Evolutionary conservation across 164 flowering plant species (phyloP), one percentile per base, ranked within the genome.

Genomic region (Stephania japonica): DNA sequence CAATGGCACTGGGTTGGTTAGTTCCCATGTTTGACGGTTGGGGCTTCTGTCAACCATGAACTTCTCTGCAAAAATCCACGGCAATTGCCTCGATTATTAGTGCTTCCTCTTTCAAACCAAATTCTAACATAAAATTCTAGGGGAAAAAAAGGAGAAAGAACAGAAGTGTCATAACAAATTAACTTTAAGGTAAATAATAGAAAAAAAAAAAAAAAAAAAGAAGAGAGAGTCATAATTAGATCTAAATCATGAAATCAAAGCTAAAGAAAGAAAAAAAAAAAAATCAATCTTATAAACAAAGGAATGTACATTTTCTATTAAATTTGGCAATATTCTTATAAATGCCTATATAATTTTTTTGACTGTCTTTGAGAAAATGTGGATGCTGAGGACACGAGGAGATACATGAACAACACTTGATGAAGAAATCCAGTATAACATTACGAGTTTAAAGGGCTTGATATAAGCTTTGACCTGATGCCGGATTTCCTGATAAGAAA

Each of bases 1-100:
- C 68, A 91, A 38, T 32, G 93, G 87, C 75, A 93, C 67, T 4
- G 94, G 90, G 38, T 83, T 77, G 13, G 87, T 89, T 77, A 91
- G 68, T 66, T 89, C 90, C 87, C 87, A 79, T 73, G 32, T 76
- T 70, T 66, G 80, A 41, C 69, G 83, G n/a, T 71, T 81, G 24
- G 84, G 68, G 21, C 38, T 78, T 76, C 72, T 81, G 59, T 84
- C 89, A 2, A 78, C 68, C 24, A 72, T 70, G 75, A 75, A 75
- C 81, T 91, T 91, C 53, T 84, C 94, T 91, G 90, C 70, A 41
- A 69, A 19, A 73, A 77, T 59, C 75, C 63, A 41, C 19, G 16
- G 73, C 24, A 73, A n/a, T 72, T 53, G 18, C 12, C 41, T 47
- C 74, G 67, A 81, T 65, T 65, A 64, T 38, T 16, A 25, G 59